phyloP scores from a whole-genome alignment of 805 yeast genomes.

The Cyberlindnera lachancei region DNA sequence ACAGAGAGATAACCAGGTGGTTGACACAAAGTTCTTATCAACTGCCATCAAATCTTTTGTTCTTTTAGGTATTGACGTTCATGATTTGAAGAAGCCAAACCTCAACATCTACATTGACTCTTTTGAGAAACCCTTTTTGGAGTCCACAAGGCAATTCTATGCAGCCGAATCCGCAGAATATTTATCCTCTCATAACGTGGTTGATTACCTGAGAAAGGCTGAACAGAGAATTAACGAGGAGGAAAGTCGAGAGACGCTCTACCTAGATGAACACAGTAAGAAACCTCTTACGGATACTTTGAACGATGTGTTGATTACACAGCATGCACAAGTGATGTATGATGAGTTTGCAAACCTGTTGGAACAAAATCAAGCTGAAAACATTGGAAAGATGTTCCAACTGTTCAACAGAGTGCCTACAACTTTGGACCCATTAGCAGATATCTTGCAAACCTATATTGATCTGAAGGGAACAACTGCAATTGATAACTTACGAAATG shows the following conservation, averaged over 20 bases:
- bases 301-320: conserved; percentile 67
- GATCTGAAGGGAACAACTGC: conserved; percentile 55
- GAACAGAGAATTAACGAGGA: conserved; percentile 80
- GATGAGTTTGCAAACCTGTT: conserved; percentile 69
- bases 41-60: conserved; percentile 83
- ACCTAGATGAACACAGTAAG: conserved; percentile 81
- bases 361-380: conserved; percentile 62
- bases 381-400: conserved; percentile 70
- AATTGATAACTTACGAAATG: conserved; percentile 46
- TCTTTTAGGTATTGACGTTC: conserved; percentile 81
- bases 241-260: conserved; percentile 64
- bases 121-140: conserved; percentile 73
- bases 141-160: conserved; percentile 62
- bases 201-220: conserved; percentile 85
- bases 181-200: conserved; percentile 69
- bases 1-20: conserved; percentile 74
- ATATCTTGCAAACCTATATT: conserved; percentile 65
- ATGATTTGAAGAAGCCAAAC: conserved; percentile 80
- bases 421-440: conserved; percentile 73
- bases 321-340: conserved; percentile 71
- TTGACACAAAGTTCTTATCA: conserved; percentile 58
- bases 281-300: conserved; percentile 68
- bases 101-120: conserved; percentile 71
- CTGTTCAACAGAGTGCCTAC: conserved; percentile 71
- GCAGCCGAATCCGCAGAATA: conserved; percentile 59